Evolutionary conservation across 2,329 filamentous ascomycete species (phyloP), one percentile per base, ranked within the genome.

Genomic region (Fusarium scirpi): DNA sequence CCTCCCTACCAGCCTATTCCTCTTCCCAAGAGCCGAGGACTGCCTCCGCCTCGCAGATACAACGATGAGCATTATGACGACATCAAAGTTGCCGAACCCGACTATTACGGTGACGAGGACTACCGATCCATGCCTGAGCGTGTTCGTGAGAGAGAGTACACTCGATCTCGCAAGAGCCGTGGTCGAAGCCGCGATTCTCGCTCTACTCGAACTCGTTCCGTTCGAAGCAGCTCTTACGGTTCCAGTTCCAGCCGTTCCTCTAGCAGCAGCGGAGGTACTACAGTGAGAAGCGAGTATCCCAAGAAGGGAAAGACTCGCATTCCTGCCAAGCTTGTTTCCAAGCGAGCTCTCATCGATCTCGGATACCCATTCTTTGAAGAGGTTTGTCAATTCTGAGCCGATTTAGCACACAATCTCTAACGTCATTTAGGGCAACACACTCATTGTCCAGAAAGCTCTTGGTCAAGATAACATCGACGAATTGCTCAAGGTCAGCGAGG

Each of bases 381-480:
- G 85, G 93, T 94, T 80, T 73, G 88, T 78, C 8, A 29, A 8
- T 13, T 11, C 3, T 16, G 15, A 9, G 16, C 3, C 5, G 0
- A 12, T 4, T 24, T 24, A 2, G 8, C n/a, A 4, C 9, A 11
- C 9, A 13, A 9, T 8, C 3, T 57, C 72, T 75, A 62, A 77
- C 53, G 3, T 9, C 0, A 25, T 12, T 8, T 8, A 96, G 92
- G 93, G 92, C 41, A 91, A 92, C 72, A 92, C 91, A 24, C 89
- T 96, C 73, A 88, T 97, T 55, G 90, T 98, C 34, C 89, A 92
- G 73, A 91, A 93, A 76, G 94, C 95, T 12, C 86, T 98, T 8
- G 92, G 93, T 18, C 94, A 97, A 74, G 90, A 95, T 20, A 94
- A 97, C 74, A 98, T 98, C 69, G 94, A 98, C 73, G 92, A 97